Base-by-base conservation (phyloP, 2,329 filamentous ascomycete species). In the Neonectria ditissima region DNA sequence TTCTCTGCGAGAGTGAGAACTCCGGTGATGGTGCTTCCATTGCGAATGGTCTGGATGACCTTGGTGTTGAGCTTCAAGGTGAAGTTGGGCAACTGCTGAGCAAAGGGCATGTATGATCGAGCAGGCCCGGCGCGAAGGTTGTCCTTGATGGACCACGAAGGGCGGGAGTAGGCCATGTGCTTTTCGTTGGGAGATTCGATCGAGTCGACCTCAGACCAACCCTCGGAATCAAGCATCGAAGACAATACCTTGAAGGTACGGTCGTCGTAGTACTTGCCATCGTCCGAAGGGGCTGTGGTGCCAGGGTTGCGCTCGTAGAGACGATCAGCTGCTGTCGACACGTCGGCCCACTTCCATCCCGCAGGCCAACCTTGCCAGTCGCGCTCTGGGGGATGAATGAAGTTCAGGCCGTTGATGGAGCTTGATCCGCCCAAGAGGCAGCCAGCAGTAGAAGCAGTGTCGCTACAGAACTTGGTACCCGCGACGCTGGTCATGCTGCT, bases 81-180 rank as follows among this genome's bases (percentile, higher is more conserved):
- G 76, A 93, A 93, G 79, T 92, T 91, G 18, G 81, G 78, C 57
- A 88, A 83, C 26, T 80, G 79, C 60, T 83, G 80, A 3, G 89
- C 89, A 11, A 84, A 83, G 3, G 89, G 87, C 7, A 93, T 85
- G 74, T 93, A 93, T 0, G 91, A 92, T 4, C 87, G 88, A 75
- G 92, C 81, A 37, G 91, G 91, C 1, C 91, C 91, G 48, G 87
- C 88, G 65, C 91, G 83, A 77, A 91, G 86, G 59, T 89, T 89
- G 55, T 89, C 80, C 24, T 82, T 81, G 74, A 88, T 91, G 83
- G 92, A 92, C 81, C 88, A 92, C 3, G 89, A 84, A 5, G 89
- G 87, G 71, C 90, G 86, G 30, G 87, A 84, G 76, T 86, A 92
- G 1, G 86, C 88, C 61, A 82, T 81, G 77, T 92, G 88, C 84